phyloP scores from a whole-genome alignment of 768 basidiomycete species.

The Xerocomus spinulosus region DNA sequence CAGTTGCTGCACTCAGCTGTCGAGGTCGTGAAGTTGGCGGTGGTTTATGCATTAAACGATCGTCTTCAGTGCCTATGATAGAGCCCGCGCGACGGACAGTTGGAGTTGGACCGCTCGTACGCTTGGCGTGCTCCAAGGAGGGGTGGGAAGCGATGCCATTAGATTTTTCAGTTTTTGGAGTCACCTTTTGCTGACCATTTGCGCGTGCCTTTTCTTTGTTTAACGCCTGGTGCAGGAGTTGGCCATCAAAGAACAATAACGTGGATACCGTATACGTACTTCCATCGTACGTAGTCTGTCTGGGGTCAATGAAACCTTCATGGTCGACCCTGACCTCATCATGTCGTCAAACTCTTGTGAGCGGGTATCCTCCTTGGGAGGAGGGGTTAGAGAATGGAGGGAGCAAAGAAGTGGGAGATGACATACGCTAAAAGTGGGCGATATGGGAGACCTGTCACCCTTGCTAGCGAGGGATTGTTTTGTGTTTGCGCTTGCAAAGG shows the following conservation, averaged over 20 bases:
- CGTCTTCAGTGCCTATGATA: slow-evolving; percentile 59
- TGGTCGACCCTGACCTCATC: slow-evolving; percentile 83
- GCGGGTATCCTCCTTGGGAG: slow-evolving; percentile 47
- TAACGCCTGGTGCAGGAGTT: slow-evolving; percentile 46
- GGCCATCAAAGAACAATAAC: slow-evolving; percentile 10
- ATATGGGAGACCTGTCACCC: slow-evolving; percentile 33
- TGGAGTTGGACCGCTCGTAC: slow-evolving; percentile 35
- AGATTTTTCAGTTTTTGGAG: slow-evolving; percentile 21
- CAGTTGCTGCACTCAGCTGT: slow-evolving; percentile 43
- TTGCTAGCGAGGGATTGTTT: slow-evolving; percentile 34
- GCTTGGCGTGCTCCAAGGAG: slow-evolving; percentile 24
- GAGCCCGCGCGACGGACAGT: slow-evolving; percentile 57
- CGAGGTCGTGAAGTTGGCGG: slow-evolving; percentile 40
- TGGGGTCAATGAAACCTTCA: slow-evolving; percentile 95
- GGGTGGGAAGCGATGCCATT: slow-evolving; percentile 15
- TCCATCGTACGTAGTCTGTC: slow-evolving; percentile 92
- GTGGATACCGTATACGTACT: slow-evolving; percentile 46
- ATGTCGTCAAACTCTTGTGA: slow-evolving; percentile 89
- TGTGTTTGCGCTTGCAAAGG: slow-evolving; percentile 47
- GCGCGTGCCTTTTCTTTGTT: slow-evolving; percentile 63
- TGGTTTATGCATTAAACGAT: slow-evolving; percentile 25
- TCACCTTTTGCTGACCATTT: slow-evolving; percentile 26
- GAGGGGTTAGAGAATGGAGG: background rate
- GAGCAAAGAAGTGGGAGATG: slow-evolving; percentile 3
- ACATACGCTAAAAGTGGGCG: slow-evolving; percentile 33